Base-by-base conservation (phyloP, 805 yeast species). In the Monosporozyma aerobia region DNA sequence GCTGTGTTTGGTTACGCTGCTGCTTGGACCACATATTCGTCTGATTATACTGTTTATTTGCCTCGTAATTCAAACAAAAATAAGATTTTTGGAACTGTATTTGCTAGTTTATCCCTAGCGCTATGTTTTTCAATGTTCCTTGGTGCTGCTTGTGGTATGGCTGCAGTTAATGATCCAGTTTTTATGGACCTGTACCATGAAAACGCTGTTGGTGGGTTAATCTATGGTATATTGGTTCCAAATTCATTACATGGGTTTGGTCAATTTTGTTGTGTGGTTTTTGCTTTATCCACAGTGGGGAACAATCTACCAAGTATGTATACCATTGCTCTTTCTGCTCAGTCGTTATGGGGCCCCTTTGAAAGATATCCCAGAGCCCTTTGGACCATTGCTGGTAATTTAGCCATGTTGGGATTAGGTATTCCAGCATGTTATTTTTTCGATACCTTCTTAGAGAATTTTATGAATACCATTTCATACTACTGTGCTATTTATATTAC, bases 261-360 rank as follows among this genome's bases (percentile, higher is more conserved):
- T 35, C 44, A 50, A 33, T 50, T 50, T 19, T 50, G 52, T 44
- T 50, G 52, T 44, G 52, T 50, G n/a, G 35, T 50, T 3, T 50
- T 50, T 29, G 52, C 52, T 29, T 6, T 50, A 35, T 50, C 52
- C 10, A 50, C 52, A n/a, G 52, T 50, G 23, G 52, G 44, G 4
- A 50, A 50, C n/a, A 50, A 50, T 45, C 33, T 50, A 27, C 52
- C 52, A 33, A 50, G 45, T 45, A 50, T 50, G 52, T 50, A 50
- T 39, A 50, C 52, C 3, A 44, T 44, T 41, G 52, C 52, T 5
- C 32, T 50, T 22, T 50, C 52, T 5, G 52, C 48, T 3, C 52
- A 50, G 35, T 47, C 52, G 4, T 19, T 44, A 47, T 50, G 47
- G 47, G 48, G 33, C 7, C 52, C 52, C 14, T 44, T 50, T 32